Evolutionary conservation across 2,329 filamentous ascomycete genomes (phyloP), one percentile per base, ranked within the genome.

Genomic region (Cryphonectria radicalis): DNA sequence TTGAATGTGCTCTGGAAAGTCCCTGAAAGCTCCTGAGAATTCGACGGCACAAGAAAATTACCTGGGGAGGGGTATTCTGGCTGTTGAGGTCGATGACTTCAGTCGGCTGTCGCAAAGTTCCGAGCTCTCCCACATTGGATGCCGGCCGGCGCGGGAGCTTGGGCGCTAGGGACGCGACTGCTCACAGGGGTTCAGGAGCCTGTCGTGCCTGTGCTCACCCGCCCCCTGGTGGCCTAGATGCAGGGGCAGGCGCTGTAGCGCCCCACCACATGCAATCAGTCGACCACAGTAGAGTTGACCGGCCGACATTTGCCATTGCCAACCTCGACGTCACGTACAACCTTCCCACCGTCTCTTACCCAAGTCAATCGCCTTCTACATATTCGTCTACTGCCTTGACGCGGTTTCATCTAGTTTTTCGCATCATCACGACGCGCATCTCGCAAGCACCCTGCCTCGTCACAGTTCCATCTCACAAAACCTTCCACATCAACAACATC

Each of bases 121-220:
- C 57, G 32, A 66, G 57, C 57, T 71, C 17, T 66, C 63, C 60
- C 60, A 46, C 62, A 57, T 64, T 40, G 22, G 62, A 32, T 64
- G 62, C 62, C 62, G 40, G 63, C 50, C 62, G 71, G 67, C 57
- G 63, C 59, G 67, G 69, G 66, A 70, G 53, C 66, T 72, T 68
- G 64, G 66, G 68, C 53, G 46, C 59, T 14, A 70, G 60, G 67
- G 68, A 60, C 32, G 60, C n/a, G 57, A 13, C 5, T 14, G 4
- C 35, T 28, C 19, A 42, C 57, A 37, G 28, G 59, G 59, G 55
- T 40, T 62, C 59, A 40, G 35, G 3, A n/a, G 59, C 57, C 28
- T 35, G 32, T 37, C 28, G 17, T 60, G 25, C 28, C 59, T 28
- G n/a, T 62, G 43, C 43, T 50, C 19, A 14, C n/a, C 25, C 53